A percentile compares a stretch with the other conserved stretches of the same genome.
Conservation (phyloP, 352 stramenopile species). For the Phytophthora meadii region DNA sequence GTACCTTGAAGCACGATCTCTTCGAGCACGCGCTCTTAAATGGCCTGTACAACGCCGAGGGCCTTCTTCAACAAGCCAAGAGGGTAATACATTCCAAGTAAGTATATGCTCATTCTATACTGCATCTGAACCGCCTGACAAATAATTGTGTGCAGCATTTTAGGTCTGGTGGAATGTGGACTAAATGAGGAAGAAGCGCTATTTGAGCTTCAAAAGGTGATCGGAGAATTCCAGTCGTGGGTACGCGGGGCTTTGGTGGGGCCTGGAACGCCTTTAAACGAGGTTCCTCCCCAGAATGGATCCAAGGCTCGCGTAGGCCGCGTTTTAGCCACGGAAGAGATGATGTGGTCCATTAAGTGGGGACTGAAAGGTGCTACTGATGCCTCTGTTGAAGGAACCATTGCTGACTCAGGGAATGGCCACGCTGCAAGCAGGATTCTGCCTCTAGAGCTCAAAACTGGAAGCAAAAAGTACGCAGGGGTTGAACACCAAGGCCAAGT, state of each 20-base stretch:
- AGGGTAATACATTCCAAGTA: constrained; percentile 72
- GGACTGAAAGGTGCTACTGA: constrained; percentile 83
- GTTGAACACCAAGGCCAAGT: constrained; percentile 86
- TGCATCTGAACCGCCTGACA: constrained; percentile 8
- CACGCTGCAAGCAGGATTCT: constrained; percentile 44
- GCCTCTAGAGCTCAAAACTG: constrained; percentile 90
- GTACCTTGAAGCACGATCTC: constrained; percentile 86
- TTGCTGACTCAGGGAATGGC: constrained; percentile 16
- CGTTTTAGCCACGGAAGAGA: constrained; percentile 81
- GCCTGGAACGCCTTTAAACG: constrained; percentile 47
- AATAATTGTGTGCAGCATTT: constrained; percentile 48
- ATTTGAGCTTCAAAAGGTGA: constrained; percentile 62
- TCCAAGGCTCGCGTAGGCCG: constrained; percentile 47
- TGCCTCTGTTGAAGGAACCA: constrained; percentile 64
- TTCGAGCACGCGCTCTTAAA: constrained; percentile 70
- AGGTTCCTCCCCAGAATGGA: constrained; percentile 27
- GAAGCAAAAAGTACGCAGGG: constrained; percentile 65
- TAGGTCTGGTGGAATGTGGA: constrained; percentile 72
- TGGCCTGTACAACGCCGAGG: constrained; percentile 34
- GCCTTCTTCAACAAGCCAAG: constrained; percentile 50
- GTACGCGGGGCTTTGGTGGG: constrained; percentile 37
- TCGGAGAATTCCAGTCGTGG: constrained; percentile 65
- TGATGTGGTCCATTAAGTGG: constrained; percentile 89
- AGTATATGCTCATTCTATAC: constrained; percentile 15
- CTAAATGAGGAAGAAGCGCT: constrained; percentile 66